Conservation (phyloP, 169 alveolate species). For the Theileria orientalis region DNA sequence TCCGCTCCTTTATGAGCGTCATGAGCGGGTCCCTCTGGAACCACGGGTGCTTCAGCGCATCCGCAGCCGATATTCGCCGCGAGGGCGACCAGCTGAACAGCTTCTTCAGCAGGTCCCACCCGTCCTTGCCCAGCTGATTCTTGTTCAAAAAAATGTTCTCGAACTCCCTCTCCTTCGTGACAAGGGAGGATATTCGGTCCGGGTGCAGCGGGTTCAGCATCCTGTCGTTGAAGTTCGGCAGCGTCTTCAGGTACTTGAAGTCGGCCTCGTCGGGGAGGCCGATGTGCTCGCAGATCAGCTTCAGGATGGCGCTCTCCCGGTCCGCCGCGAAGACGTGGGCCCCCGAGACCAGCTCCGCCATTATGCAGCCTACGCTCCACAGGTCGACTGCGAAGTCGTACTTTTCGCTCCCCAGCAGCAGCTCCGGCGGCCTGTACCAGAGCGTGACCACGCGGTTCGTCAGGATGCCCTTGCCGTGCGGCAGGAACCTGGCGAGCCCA, state of each 20-base stretch:
- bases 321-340: constrained; percentile 89
- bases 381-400: constrained; percentile 89
- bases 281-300: constrained; percentile 68
- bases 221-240: constrained; percentile 69
- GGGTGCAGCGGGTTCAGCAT: constrained; percentile 73
- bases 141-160: constrained; percentile 65
- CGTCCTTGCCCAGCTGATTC: constrained; percentile 72
- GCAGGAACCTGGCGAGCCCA: constrained; percentile 89
- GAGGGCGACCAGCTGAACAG: constrained; percentile 68
- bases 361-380: constrained; percentile 96
- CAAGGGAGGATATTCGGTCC: constrained; percentile 44
- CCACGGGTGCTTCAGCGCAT: constrained; percentile 77
- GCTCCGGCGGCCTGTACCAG: constrained; percentile 98
- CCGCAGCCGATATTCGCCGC: constrained; percentile 67
- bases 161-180: constrained; percentile 58
- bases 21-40: constrained; percentile 65
- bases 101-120: constrained; percentile 69
- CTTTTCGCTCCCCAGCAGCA: constrained; percentile 88
- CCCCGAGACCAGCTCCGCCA: constrained; percentile 89
- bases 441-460: constrained; percentile 94
- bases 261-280: constrained; percentile 69
- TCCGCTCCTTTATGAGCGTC: constrained; percentile 53
- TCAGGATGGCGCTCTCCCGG: constrained; percentile 83
- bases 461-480: constrained; percentile 73
- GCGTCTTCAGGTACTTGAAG: constrained; percentile 57